Evolutionary conservation across 306 rosid genomes (phyloP), one percentile per base, ranked within the genome.

Genomic region (Rosa rugosa): DNA sequence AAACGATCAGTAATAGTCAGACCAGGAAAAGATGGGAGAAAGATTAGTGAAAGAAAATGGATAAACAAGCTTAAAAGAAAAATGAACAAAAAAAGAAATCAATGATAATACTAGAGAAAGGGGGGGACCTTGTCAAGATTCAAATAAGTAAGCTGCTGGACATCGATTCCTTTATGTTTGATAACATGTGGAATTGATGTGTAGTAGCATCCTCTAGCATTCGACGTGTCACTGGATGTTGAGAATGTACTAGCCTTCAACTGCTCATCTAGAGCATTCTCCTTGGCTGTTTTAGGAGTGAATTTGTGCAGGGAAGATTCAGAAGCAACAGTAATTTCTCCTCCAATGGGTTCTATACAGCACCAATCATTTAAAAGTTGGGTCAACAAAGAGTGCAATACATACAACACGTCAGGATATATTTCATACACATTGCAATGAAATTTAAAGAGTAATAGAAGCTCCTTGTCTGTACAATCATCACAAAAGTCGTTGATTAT

Each of bases 291-390:
- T 78, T 87, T 88, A 47, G 88, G 84, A 47, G 86, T 6, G 82
- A 70, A 86, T 79, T 79, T 80, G 72, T 75, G 72, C 81, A 88
- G 75, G 25, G 81, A 82, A 67, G 85, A 82, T 87, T 90, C 97
- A 62, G 80, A 83, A 23, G 84, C 88, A 82, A 94, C 87, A 69
- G 88, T 84, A 72, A 94, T 87, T 81, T 94, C 99, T 71, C 99
- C 99, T 82, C 95, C 97, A 77, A 92, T 85, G 56, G 99, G 99
- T 83, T 92, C 97, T 94, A 88, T 62, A 69, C 68, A 81, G 45
- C 81, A 75, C 62, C 14, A 69, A 80, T 79, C 72, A 73, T 31
- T 54, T 82, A 45, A 85, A 64, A 54, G 17, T 14, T 34, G 45
- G 63, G 57, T 64, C 13, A 36, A 40, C n/a, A 27, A 25, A 13